Evolutionary conservation across 176 grass and related monocot species (phyloP).

Genomic region (Typha latifolia): DNA sequence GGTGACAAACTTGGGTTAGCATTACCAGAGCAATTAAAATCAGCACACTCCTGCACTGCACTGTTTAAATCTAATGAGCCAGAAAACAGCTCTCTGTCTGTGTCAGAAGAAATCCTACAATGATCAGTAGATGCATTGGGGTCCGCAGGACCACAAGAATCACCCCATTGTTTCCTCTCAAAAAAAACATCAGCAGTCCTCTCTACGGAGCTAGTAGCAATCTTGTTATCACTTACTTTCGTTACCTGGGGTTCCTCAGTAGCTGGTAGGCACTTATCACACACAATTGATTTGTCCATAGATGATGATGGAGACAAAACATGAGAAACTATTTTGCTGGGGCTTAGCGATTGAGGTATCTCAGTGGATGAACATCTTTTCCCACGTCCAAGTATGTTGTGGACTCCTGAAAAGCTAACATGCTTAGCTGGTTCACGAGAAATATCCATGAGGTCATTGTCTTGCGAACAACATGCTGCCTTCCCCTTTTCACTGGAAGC

Average conservation of each 20-base stretch:
- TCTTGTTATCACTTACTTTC: background rate
- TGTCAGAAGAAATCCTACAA: slow-evolving; percentile 13
- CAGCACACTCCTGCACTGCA: slow-evolving; percentile 14
- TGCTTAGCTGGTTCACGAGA: slow-evolving; percentile 1
- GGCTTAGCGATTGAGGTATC: background rate
- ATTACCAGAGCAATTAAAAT: slow-evolving; percentile 1
- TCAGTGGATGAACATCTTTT: background rate
- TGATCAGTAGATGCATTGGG: background rate
- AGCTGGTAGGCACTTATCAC: background rate
- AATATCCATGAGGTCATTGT: background rate
- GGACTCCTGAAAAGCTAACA: slow-evolving; percentile 1
- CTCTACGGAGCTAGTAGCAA: background rate
- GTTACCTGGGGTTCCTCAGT: background rate
- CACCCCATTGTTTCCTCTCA: background rate
- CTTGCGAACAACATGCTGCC: background rate
- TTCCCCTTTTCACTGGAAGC: background rate
- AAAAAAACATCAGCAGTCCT: background rate
- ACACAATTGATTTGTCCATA: background rate
- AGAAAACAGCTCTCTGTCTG: slow-evolving; percentile 15
- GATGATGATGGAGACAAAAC: slow-evolving; percentile 10
- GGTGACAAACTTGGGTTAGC: slow-evolving; percentile 16
- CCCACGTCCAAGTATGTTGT: background rate
- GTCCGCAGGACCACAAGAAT: background rate
- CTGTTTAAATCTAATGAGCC: slow-evolving; percentile 38
- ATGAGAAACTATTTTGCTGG: background rate